Evolutionary conservation across 192 early-diverging fungal species (phyloP).

Genomic region (Bifiguratus adelaidae): DNA sequence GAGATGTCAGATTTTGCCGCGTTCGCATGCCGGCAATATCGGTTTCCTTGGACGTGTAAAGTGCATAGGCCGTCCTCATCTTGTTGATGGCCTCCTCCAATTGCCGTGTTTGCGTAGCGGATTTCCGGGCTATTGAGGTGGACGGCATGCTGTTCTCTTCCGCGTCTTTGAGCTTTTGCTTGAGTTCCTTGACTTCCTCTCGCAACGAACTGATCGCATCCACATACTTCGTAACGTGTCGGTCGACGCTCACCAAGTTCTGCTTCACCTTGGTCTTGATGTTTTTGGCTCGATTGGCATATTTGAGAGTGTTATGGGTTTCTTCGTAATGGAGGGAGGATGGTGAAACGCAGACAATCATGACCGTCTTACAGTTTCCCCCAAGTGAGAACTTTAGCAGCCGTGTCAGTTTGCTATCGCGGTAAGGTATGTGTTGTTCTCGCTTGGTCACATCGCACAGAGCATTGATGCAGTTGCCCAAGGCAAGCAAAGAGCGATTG

Average conservation of each 20-base stretch:
- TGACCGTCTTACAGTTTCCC: slow-evolving; percentile 88
- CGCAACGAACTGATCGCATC: slow-evolving; percentile 43
- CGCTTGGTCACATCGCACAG: slow-evolving; percentile 67
- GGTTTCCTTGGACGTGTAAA: no score
- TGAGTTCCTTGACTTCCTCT: slow-evolving; percentile 34
- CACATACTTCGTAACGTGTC: slow-evolving; percentile 29
- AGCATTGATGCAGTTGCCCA: slow-evolving; percentile 96
- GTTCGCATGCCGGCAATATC: no score
- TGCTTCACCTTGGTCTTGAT: slow-evolving; percentile 89
- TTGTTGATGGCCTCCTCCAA: no score
- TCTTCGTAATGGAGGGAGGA: slow-evolving; percentile 80
- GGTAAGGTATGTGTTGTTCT: slow-evolving; percentile 81
- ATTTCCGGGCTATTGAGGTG: no score
- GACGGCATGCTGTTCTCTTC: slow-evolving; percentile 24
- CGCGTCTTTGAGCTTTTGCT: slow-evolving; percentile 34
- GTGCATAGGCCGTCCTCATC: no score
- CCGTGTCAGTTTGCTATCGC: slow-evolving; percentile 96
- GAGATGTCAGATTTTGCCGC: no score
- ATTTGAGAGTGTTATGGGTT: slow-evolving; percentile 92
- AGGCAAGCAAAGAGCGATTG: slow-evolving; percentile 90
- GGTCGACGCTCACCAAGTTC: slow-evolving; percentile 35
- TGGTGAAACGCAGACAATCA: slow-evolving; percentile 89
- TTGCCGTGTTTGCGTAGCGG: no score
- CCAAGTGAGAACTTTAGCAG: slow-evolving; percentile 95
- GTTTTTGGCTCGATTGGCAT: slow-evolving; percentile 92